Percentiles rank a stretch among this genome's conserved stretches.
Conservation (phyloP, 2,329 filamentous ascomycete species). For the Escovopsis sp. region DNA sequence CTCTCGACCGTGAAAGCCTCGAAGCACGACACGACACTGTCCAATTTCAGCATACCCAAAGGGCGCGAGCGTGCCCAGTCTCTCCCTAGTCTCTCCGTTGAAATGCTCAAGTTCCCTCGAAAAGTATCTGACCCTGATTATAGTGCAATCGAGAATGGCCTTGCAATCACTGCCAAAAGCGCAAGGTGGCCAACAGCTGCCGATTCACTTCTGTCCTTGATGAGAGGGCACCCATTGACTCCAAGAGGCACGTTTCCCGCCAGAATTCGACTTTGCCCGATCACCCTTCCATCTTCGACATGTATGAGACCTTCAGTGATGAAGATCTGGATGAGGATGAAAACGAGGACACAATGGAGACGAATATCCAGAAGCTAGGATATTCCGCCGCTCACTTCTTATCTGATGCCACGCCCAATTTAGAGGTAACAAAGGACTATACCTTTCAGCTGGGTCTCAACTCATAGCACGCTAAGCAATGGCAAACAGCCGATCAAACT, state of each 20-base stretch:
- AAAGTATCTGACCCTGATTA: neutral
- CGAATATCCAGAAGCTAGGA: constrained; percentile 20
- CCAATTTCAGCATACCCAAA: too few relatives aligned
- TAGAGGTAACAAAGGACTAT: neutral
- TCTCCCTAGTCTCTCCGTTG: too few relatives aligned
- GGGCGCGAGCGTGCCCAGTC: too few relatives aligned
- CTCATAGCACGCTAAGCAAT: neutral
- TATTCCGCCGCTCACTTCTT: constrained; percentile 21
- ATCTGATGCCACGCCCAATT: constrained; percentile 3
- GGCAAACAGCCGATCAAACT: neutral
- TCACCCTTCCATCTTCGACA: too few relatives aligned
- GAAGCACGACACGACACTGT: too few relatives aligned
- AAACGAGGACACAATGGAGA: constrained; percentile 9
- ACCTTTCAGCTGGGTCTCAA: too few relatives aligned
- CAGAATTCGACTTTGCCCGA: constrained; percentile 1
- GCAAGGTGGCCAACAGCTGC: constrained; percentile 23
- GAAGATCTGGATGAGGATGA: constrained; percentile 10
- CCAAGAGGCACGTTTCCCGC: neutral
- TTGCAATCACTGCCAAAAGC: constrained; percentile 25
- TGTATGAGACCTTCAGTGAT: constrained; percentile 1
- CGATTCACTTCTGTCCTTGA: constrained; percentile 12
- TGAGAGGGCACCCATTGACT: neutral
- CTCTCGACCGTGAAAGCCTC: too few relatives aligned
- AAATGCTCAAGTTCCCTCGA: too few relatives aligned
- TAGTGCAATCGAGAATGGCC: constrained; percentile 27